These are phyloP conservation scores for Serendipita sp. DNA, from an alignment of 768 basidiomycete genomes.

Conservation along the genomic window DNA sequence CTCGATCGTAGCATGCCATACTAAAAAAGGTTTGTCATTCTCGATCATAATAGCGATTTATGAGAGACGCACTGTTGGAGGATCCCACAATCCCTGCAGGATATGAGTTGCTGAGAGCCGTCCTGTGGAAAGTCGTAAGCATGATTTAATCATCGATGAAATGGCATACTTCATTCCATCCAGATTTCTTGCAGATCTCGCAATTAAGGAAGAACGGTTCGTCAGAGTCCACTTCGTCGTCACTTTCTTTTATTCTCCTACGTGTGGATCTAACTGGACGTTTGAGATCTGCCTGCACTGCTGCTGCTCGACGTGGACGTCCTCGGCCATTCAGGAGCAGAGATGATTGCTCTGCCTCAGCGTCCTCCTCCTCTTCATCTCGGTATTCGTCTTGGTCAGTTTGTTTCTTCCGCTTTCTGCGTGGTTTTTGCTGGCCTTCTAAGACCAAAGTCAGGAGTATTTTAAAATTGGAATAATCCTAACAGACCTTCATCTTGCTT, in stretches of 20 bases:
- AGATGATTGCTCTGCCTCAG: neutral
- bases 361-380: neutral
- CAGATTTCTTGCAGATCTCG: conserved; percentile 3
- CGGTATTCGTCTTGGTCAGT: neutral
- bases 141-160: neutral
- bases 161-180: neutral
- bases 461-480: neutral
- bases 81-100: neutral
- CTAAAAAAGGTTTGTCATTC: neutral
- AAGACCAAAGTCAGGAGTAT: neutral
- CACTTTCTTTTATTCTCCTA: neutral
- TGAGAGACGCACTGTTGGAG: neutral
- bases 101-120: neutral
- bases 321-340: neutral
- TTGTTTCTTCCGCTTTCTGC: neutral
- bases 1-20: neutral
- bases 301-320: neutral
- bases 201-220: conserved; percentile 1
- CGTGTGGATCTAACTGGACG: neutral
- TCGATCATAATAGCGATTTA: neutral
- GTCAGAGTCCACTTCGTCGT: neutral
- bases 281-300: neutral
- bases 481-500: neutral
- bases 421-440: neutral
- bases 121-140: neutral